Percentiles rank a stretch among this genome's conserved stretches.
Evolutionary conservation across 495 filamentous ascomycete genomes (phyloP).

Genomic region (Cairneyella variabilis): DNA sequence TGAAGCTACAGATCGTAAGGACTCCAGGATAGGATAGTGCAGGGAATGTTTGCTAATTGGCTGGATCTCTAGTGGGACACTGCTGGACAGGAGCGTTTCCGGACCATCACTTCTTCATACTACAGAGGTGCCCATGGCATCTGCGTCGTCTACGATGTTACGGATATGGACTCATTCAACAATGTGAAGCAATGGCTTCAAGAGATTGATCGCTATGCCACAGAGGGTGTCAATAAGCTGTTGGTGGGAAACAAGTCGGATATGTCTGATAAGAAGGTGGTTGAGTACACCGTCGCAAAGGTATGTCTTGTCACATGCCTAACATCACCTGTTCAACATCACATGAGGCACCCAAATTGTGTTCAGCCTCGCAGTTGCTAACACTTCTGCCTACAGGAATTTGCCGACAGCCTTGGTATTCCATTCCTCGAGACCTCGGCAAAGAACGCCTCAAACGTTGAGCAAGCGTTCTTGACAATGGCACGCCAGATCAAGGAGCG

Average conservation of each 20-base stretch:
- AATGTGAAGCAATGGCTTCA: conserved; percentile 99
- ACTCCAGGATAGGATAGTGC: background rate
- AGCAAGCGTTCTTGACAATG: conserved; percentile 99
- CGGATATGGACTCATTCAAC: conserved; percentile 99
- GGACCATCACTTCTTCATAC: conserved; percentile 99
- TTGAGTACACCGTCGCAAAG: conserved; percentile 99
- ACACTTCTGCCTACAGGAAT: conserved; percentile 61
- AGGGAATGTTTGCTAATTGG: background rate
- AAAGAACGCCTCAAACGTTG: conserved; percentile 98
- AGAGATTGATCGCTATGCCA: conserved; percentile 98
- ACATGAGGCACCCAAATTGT: conserved; percentile 15
- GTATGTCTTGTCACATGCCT: conserved; percentile 44
- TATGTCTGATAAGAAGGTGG: conserved; percentile 99
- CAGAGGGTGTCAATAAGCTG: conserved; percentile 98
- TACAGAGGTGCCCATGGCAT: conserved; percentile 98
- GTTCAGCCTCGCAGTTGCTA: conserved; percentile 8
- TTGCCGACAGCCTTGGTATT: conserved; percentile 97
- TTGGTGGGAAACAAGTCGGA: conserved; percentile 99
- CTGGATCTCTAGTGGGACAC: conserved; percentile 79
- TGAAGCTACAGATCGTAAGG: conserved; percentile 98
- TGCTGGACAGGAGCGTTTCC: conserved; percentile 97
- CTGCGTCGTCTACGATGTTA: conserved; percentile 99
- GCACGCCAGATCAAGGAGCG: conserved; percentile 99
- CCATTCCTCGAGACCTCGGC: conserved; percentile 99
- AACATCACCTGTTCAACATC: conserved; percentile 19